phyloP scores from a whole-genome alignment of 2,329 filamentous ascomycete species.

The Epichloe sibirici region DNA sequence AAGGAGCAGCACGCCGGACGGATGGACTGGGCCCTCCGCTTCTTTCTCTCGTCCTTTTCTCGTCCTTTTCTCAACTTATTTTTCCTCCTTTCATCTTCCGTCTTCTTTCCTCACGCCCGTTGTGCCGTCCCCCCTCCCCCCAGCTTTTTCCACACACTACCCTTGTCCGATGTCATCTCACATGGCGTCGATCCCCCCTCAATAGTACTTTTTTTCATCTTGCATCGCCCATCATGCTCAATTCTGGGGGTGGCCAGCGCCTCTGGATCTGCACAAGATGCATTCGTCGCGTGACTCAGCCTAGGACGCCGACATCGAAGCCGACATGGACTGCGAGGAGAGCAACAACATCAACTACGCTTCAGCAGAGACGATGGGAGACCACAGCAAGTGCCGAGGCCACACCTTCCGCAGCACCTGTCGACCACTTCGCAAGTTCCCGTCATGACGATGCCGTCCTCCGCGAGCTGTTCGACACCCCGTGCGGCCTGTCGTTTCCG shows the following conservation, averaged over 20 bases:
- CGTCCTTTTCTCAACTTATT: not conserved
- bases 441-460: slow-evolving; percentile 61
- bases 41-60: not conserved
- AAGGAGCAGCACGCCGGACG: not conserved
- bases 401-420: slow-evolving; percentile 7
- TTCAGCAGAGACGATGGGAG: slow-evolving; percentile 26
- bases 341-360: not conserved
- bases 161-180: not conserved
- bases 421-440: slow-evolving; percentile 19
- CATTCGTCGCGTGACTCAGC: slow-evolving; percentile 29
- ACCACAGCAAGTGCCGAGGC: slow-evolving; percentile 23
- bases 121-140: not conserved
- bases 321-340: slow-evolving; percentile 4
- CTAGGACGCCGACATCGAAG: slow-evolving; percentile 7
- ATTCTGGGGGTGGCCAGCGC: slow-evolving; percentile 19
- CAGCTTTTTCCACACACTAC: not conserved
- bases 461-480: slow-evolving; percentile 74
- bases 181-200: not conserved
- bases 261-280: slow-evolving; percentile 54
- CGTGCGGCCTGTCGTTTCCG: slow-evolving; percentile 26
- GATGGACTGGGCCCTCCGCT: not conserved
- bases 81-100: not conserved
- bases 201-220: not conserved
- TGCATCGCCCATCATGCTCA: slow-evolving; percentile 15
- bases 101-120: not conserved